Percentiles rank a stretch among this genome's conserved stretches.
Evolutionary conservation across 805 yeast species (phyloP).

Genomic region (Ogataea methylovora): DNA sequence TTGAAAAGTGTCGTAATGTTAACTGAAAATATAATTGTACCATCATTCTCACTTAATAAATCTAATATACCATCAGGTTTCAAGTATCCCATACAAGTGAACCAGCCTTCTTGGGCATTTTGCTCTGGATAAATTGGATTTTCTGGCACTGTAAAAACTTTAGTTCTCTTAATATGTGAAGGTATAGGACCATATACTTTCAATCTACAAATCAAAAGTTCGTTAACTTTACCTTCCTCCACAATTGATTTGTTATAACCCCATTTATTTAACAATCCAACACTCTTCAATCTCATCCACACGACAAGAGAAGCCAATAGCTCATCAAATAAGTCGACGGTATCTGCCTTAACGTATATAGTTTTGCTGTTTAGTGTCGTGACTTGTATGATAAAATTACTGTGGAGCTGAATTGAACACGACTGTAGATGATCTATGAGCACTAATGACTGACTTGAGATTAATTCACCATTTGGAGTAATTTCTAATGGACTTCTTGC

Average conservation of each 20-base stretch:
- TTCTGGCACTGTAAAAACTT: conserved; percentile 14
- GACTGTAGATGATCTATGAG: conserved; percentile 20
- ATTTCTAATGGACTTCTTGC: conserved; percentile 15
- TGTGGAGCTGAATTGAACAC: conserved; percentile 18
- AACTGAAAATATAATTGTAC: conserved; percentile 50
- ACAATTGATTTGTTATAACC: conserved; percentile 25
- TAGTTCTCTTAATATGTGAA: conserved; percentile 26
- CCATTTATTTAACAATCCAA: conserved; percentile 43
- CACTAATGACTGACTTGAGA: conserved; percentile 11
- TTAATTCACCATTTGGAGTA: conserved; percentile 18
- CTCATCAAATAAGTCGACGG: conserved; percentile 29
- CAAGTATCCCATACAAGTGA: conserved; percentile 61
- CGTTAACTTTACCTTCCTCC: conserved; percentile 17
- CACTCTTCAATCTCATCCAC: conserved; percentile 44
- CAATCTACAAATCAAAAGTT: conserved; percentile 54
- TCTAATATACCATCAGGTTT: conserved; percentile 58
- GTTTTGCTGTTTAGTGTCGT: conserved; percentile 20
- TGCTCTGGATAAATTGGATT: conserved; percentile 15
- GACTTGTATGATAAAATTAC: conserved; percentile 32
- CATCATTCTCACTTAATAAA: conserved; percentile 56
- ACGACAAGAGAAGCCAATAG: conserved; percentile 35
- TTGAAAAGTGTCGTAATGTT: conserved; percentile 44
- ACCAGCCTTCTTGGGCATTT: conserved; percentile 53
- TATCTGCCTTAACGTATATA: conserved; percentile 20
- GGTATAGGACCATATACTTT: conserved; percentile 60